Percentiles rank a stretch among this genome's conserved stretches.
Conservation (phyloP, 2,329 filamentous ascomycete genomes). For the Aspergillus sp. region DNA sequence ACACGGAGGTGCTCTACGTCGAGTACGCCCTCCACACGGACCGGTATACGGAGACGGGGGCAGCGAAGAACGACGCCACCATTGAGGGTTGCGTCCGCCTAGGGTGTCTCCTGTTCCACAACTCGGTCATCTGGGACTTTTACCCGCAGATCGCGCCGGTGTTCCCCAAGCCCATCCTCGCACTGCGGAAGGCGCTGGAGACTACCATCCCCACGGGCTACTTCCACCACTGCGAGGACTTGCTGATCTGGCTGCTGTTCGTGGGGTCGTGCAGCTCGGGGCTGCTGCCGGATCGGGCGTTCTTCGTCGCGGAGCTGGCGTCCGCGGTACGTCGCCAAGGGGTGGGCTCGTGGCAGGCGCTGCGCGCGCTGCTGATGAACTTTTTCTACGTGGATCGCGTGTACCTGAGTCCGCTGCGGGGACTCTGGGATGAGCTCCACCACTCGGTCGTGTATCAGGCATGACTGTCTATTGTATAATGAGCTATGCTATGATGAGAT, state of each 20-base stretch:
- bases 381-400: constrained; percentile 38
- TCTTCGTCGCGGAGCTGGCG: constrained; percentile 32
- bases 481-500: background rate
- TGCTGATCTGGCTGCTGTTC: constrained; percentile 38
- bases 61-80: constrained; percentile 33
- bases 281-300: constrained; percentile 24
- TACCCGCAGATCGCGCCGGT: constrained; percentile 35
- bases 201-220: constrained; percentile 30
- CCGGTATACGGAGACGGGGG: constrained; percentile 33
- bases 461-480: constrained; percentile 1
- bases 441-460: background rate
- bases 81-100: constrained; percentile 39
- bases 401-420: constrained; percentile 28
- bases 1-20: constrained; percentile 37
- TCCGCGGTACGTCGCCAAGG: constrained; percentile 25
- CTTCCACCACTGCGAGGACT: constrained; percentile 30
- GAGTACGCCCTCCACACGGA: constrained; percentile 37
- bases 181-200: constrained; percentile 31
- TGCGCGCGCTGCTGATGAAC: constrained; percentile 26
- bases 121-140: constrained; percentile 38
- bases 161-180: constrained; percentile 33
- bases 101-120: constrained; percentile 38
- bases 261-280: constrained; percentile 31
- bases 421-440: constrained; percentile 31
- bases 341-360: constrained; percentile 32